These are phyloP conservation scores for Fusarium tjaetaba DNA, from an alignment of 2,329 filamentous ascomycete genomes.

Conservation along the genomic window DNA sequence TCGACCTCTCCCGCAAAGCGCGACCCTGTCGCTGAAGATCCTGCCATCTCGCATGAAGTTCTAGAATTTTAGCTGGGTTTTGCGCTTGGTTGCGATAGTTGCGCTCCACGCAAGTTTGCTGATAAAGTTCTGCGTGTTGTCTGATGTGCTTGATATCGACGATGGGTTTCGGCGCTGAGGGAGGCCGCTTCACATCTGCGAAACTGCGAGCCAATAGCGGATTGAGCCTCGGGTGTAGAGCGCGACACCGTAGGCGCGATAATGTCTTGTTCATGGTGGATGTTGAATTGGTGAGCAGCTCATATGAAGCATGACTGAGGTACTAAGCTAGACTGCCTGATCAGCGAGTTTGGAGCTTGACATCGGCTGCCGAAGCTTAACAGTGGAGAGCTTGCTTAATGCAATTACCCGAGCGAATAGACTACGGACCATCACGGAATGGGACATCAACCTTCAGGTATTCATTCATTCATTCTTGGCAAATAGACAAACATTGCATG, in stretches of 20 bases:
- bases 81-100: conserved; percentile 74
- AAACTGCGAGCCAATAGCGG: conserved; percentile 33
- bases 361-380: conserved; percentile 30
- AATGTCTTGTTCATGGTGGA: conserved; percentile 47
- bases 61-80: conserved; percentile 66
- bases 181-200: conserved; percentile 60
- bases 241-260: conserved; percentile 42
- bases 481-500: not conserved
- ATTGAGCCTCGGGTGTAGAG: conserved; percentile 22
- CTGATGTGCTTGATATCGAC: conserved; percentile 92
- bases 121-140: conserved; percentile 81
- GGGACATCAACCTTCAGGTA: not conserved
- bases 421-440: conserved; percentile 22
- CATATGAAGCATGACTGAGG: conserved; percentile 30
- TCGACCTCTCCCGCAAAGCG: conserved; percentile 71
- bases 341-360: conserved; percentile 29
- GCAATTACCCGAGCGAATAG: conserved; percentile 46
- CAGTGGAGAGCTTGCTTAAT: conserved; percentile 39
- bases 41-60: conserved; percentile 67
- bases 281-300: conserved; percentile 36
- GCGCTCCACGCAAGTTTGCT: conserved; percentile 83
- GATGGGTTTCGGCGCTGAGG: conserved; percentile 79
- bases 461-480: conserved; percentile 5
- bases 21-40: conserved; percentile 69
- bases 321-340: conserved; percentile 1